Conservation (phyloP, 192 early-diverging fungal species). For the Funneliformis mosseae region DNA sequence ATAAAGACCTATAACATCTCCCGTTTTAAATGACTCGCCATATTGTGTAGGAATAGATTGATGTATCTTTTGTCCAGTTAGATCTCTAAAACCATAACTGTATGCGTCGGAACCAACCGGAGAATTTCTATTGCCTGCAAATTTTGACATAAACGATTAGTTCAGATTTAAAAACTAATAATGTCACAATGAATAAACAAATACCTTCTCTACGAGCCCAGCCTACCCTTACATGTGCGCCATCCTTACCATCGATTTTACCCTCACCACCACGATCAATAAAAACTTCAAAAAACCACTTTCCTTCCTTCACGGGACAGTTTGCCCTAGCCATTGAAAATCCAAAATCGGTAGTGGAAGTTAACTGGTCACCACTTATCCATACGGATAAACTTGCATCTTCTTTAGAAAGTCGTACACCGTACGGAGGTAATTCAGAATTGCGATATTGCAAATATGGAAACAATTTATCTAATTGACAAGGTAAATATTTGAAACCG, state of each 20-base stretch:
- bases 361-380: conserved; percentile 57
- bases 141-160: conserved; percentile 1
- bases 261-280: conserved; percentile 52
- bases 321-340: conserved; percentile 68
- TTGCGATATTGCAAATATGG: conserved; percentile 53
- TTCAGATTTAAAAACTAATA: neutral
- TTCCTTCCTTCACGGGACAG: conserved; percentile 60
- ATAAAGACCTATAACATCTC: conserved; percentile 66
- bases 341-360: conserved; percentile 63
- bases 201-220: conserved; percentile 66
- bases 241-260: conserved; percentile 46
- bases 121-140: conserved; percentile 56
- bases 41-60: conserved; percentile 50
- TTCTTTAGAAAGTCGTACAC: conserved; percentile 52
- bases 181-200: neutral
- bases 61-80: conserved; percentile 62
- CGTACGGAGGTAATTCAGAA: conserved; percentile 45
- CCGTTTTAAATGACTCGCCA: conserved; percentile 61
- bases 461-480: conserved; percentile 51
- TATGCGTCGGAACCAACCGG: conserved; percentile 71
- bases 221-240: conserved; percentile 65
- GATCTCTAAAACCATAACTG: conserved; percentile 64
- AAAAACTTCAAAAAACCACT: conserved; percentile 66
- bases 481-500: conserved; percentile 65
- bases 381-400: conserved; percentile 64